Evolutionary conservation across 768 basidiomycete species (phyloP).

Genomic region (Suillus luteus): DNA sequence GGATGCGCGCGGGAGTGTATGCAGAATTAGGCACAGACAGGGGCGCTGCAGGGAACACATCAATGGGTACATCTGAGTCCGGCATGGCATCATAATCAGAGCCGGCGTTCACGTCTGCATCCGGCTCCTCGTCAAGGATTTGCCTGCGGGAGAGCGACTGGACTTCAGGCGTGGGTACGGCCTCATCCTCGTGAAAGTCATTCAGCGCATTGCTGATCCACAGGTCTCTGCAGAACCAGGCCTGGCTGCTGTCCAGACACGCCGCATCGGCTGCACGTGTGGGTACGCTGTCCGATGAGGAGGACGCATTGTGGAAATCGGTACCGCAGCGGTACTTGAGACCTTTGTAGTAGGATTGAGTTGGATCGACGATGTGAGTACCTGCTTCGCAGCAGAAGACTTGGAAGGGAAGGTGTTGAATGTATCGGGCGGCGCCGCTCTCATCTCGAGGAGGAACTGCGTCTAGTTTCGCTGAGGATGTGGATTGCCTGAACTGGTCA

Average conservation of each 20-base stretch:
- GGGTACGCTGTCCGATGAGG: constrained; percentile 50
- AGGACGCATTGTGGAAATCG: constrained; percentile 80
- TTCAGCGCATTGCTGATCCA: constrained; percentile 90
- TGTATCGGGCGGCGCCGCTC: constrained; percentile 79
- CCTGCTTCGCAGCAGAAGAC: constrained; percentile 99
- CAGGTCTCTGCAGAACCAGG: constrained; percentile 97
- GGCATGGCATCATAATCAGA: constrained; percentile 90
- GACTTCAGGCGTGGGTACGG: constrained; percentile 23
- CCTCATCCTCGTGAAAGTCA: constrained; percentile 60
- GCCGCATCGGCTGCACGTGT: constrained; percentile 75
- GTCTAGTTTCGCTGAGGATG: constrained; percentile 87
- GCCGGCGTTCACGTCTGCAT: constrained; percentile 80
- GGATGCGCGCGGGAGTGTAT: constrained; percentile 85
- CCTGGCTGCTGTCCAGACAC: constrained; percentile 95
- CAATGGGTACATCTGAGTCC: constrained; percentile 46
- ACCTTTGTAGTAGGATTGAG: constrained; percentile 93
- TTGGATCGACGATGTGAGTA: constrained; percentile 94
- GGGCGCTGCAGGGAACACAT: constrained; percentile 34
- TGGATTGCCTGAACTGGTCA: constrained; percentile 96
- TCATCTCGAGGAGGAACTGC: constrained; percentile 91
- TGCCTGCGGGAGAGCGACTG: constrained; percentile 34
- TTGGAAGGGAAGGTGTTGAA: constrained; percentile 94
- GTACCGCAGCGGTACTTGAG: constrained; percentile 81
- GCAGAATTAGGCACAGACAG: constrained; percentile 83
- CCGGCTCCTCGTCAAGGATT: constrained; percentile 37